Conservation (phyloP, 768 basidiomycete species). For the Cantharellus anzutake region DNA sequence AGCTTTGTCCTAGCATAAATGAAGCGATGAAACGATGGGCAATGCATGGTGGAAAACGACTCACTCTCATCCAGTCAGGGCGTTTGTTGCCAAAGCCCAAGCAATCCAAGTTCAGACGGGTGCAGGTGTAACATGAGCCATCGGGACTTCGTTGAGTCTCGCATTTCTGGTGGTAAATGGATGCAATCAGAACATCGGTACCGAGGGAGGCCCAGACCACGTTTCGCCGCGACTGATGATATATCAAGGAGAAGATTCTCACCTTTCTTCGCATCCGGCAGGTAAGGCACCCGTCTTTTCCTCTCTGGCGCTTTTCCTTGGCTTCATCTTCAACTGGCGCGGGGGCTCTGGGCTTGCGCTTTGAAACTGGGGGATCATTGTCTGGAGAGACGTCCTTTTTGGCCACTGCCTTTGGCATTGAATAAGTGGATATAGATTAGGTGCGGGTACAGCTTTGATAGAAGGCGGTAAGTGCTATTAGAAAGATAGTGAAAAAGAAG, state of each 20-base stretch:
- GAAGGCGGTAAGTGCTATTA: too few relatives aligned
- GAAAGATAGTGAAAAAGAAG: too few relatives aligned
- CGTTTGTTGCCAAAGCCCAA: slow-evolving; percentile 8
- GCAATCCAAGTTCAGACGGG: slow-evolving; percentile 6
- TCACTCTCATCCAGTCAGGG: slow-evolving; percentile 9
- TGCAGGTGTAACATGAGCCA: slow-evolving; percentile 8
- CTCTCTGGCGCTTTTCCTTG: neutral
- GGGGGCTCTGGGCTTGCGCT: too few relatives aligned
- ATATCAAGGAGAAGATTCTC: neutral
- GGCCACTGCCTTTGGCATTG: too few relatives aligned
- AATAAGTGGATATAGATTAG: too few relatives aligned
- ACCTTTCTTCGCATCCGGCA: neutral
- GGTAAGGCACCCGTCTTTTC: neutral
- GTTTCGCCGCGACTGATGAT: too few relatives aligned
- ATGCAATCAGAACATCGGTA: neutral
- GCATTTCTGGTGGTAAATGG: slow-evolving; percentile 2
- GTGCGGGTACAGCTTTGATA: too few relatives aligned
- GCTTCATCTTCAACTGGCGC: neutral
- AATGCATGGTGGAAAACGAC: neutral
- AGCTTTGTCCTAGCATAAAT: neutral
- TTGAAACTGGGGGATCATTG: too few relatives aligned
- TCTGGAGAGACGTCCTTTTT: too few relatives aligned
- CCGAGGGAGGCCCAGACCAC: neutral
- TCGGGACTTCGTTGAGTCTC: slow-evolving; percentile 7
- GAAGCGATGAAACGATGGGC: neutral